These are phyloP conservation scores for Umbelopsis ramanniana DNA, from an alignment of 192 early-diverging fungal species.

Conservation along the genomic window DNA sequence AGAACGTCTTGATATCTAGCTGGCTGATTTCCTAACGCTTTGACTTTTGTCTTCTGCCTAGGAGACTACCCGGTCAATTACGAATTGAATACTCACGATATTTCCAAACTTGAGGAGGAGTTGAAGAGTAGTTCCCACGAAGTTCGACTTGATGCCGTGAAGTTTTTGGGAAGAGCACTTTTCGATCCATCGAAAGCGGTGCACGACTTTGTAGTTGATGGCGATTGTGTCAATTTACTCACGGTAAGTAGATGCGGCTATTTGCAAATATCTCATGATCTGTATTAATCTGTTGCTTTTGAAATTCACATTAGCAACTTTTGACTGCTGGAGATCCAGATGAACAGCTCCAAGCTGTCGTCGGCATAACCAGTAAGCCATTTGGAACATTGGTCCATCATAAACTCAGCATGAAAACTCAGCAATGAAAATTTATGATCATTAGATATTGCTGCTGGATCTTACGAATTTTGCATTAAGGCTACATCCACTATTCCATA, in stretches of 20 bases:
- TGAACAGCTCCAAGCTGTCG: constrained; percentile 26
- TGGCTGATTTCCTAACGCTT: constrained; percentile 5
- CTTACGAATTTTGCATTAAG: constrained; percentile 37
- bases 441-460: constrained; percentile 42
- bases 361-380: constrained; percentile 34
- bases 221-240: constrained; percentile 34
- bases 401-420: constrained; percentile 22
- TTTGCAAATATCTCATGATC: not conserved
- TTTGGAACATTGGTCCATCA: not conserved
- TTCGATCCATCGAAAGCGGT: constrained; percentile 37
- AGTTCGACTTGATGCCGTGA: constrained; percentile 28
- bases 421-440: not conserved
- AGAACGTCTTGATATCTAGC: not conserved
- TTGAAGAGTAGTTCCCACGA: constrained; percentile 25
- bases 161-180: constrained; percentile 30
- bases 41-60: not conserved
- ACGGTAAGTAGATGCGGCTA: constrained; percentile 19
- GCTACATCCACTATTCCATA: constrained; percentile 30
- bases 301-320: constrained; percentile 21
- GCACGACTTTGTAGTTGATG: constrained; percentile 30
- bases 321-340: constrained; percentile 20
- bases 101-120: constrained; percentile 22
- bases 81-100: constrained; percentile 23
- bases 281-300: constrained; percentile 5
- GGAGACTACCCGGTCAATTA: constrained; percentile 19